phyloP scores from a whole-genome alignment of 768 basidiomycete genomes.

The Serendipita sp. region DNA sequence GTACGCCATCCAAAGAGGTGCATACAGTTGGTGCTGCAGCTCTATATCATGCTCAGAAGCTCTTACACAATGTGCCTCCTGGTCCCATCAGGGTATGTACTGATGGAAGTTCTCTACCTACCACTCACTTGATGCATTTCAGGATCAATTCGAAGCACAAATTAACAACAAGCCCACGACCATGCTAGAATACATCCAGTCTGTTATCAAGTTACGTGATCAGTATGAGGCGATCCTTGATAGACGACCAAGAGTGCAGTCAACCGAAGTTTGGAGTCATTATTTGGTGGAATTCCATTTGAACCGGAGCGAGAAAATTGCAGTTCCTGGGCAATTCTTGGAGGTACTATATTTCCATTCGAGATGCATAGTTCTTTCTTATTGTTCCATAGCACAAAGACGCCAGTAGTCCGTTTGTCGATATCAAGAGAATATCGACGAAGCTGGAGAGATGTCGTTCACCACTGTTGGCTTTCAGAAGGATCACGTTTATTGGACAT shows the following conservation, averaged over 20 bases:
- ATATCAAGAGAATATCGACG: slow-evolving; percentile 79
- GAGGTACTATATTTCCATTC: slow-evolving; percentile 38
- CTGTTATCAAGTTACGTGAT: slow-evolving; percentile 86
- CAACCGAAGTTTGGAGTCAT: slow-evolving; percentile 74
- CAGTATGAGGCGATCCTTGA: slow-evolving; percentile 76
- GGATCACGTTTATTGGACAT: slow-evolving; percentile 78
- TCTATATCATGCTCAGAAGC: neutral
- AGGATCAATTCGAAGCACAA: slow-evolving; percentile 86
- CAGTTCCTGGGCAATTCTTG: slow-evolving; percentile 97
- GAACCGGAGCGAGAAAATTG: slow-evolving; percentile 91
- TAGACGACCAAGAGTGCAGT: slow-evolving; percentile 62
- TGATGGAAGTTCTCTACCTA: neutral
- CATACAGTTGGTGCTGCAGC: neutral
- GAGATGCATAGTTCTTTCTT: neutral
- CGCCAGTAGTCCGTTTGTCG: slow-evolving; percentile 75
- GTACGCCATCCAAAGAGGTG: neutral
- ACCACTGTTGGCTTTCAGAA: slow-evolving; percentile 73
- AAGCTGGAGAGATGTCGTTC: slow-evolving; percentile 82
- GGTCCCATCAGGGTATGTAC: slow-evolving; percentile 37
- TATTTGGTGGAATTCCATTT: slow-evolving; percentile 97
- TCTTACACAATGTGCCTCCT: neutral
- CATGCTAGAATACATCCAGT: slow-evolving; percentile 73
- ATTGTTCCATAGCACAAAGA: slow-evolving; percentile 63
- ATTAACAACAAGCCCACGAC: slow-evolving; percentile 62
- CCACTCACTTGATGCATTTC: neutral